Conservation (phyloP, 129 eudicot genomes). For the Rutidosis leptorrhynchoides region DNA sequence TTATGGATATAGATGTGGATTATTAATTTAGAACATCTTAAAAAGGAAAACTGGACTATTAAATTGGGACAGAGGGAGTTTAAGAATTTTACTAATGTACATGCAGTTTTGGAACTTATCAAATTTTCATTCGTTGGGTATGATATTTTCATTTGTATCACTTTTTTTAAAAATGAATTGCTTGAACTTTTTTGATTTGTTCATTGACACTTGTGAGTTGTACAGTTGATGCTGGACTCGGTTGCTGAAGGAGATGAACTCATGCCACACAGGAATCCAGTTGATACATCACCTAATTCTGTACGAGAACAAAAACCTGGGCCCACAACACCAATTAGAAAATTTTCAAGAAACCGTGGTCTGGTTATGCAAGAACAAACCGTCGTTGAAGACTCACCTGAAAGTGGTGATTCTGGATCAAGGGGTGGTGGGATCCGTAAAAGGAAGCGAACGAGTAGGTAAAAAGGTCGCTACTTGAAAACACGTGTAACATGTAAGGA, state of each 20-base stretch:
- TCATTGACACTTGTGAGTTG: constrained; percentile 4
- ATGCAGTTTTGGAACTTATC: neutral
- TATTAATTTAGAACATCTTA: no score
- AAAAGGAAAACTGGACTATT: no score
- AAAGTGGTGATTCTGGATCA: constrained; percentile 40
- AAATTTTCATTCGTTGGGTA: neutral
- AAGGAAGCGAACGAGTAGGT: constrained; percentile 49
- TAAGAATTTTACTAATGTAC: no score
- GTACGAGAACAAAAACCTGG: constrained; percentile 26
- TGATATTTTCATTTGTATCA: neutral
- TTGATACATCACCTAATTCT: constrained; percentile 21
- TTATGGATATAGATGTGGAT: no score
- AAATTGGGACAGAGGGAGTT: no score
- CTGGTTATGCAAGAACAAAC: constrained; percentile 63
- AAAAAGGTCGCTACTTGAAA: neutral
- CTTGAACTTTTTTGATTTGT: neutral
- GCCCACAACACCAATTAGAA: constrained; percentile 72
- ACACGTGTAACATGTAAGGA: neutral
- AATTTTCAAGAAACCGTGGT: constrained; percentile 73
- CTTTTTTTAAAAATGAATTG: neutral
- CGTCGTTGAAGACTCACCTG: constrained; percentile 73
- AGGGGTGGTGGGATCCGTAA: constrained; percentile 45
- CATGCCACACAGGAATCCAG: constrained; percentile 67
- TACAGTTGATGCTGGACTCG: constrained; percentile 60
- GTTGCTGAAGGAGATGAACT: constrained; percentile 62